These are phyloP conservation scores for Fusarium acutatum DNA, from an alignment of 2,329 filamentous ascomycete genomes.

Conservation along the genomic window DNA sequence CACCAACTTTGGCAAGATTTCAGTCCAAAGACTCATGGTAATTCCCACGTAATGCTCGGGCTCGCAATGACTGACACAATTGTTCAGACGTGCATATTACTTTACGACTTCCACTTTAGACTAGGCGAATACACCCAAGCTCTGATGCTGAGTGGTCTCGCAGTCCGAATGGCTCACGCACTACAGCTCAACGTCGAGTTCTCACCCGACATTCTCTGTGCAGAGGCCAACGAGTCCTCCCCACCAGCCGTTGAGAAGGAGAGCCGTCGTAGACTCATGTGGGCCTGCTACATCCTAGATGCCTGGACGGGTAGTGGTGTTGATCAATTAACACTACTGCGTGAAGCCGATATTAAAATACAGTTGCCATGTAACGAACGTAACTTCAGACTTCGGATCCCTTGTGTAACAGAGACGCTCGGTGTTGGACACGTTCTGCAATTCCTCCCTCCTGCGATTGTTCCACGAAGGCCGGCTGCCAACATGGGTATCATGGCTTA, in stretches of 20 bases:
- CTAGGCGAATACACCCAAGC: conserved; percentile 52
- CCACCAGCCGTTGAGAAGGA: conserved; percentile 50
- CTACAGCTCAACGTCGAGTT: conserved; percentile 51
- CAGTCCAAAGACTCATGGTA: conserved; percentile 52
- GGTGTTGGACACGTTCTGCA: conserved; percentile 52
- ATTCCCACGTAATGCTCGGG: not conserved
- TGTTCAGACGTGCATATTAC: conserved; percentile 47
- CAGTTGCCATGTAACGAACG: conserved; percentile 52
- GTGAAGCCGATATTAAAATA: conserved; percentile 53
- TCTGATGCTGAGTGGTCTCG: conserved; percentile 52
- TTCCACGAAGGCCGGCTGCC: conserved; percentile 50
- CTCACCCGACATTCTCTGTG: conserved; percentile 50
- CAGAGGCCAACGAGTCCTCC: conserved; percentile 42
- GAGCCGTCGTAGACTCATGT: conserved; percentile 52
- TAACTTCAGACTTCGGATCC: conserved; percentile 53
- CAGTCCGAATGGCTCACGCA: conserved; percentile 54
- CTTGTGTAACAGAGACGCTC: conserved; percentile 51
- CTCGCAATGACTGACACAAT: not conserved
- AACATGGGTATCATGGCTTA: conserved; percentile 57
- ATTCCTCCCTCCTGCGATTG: conserved; percentile 50
- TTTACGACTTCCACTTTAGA: conserved; percentile 53
- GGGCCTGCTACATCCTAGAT: conserved; percentile 53
- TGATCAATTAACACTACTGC: conserved; percentile 51
- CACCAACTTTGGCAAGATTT: conserved; percentile 51
- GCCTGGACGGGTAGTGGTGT: conserved; percentile 52